Evolutionary conservation across 768 basidiomycete genomes (phyloP), one percentile per base, ranked within the genome.

Genomic region (Leccinum barrowsii): DNA sequence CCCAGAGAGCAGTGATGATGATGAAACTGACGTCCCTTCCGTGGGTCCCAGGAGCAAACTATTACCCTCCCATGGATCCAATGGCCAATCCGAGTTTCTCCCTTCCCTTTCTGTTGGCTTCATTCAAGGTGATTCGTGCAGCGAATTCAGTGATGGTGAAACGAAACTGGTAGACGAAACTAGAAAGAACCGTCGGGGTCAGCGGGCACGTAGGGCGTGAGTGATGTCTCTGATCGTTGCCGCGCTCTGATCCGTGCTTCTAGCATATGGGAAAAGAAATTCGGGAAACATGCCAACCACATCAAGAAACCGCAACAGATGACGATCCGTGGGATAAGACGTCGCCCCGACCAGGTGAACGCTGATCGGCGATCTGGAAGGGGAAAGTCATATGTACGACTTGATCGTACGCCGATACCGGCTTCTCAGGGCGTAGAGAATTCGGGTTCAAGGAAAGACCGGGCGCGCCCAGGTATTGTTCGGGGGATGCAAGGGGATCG

Each of bases 211-310:
- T 59, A 80, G 89, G 76, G 91, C 90, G 97, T 97, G 72, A 82
- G 95, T 87, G 7, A 13, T 3, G 49, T 52, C 3, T 37, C 8
- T 26, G 7, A 26, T n/a, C 17, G 51, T 55, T 61, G 10, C 22
- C 17, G 24, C 37, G 30, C 51, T 47, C 42, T 55, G 52, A 58
- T 59, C 65, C 30, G 7, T 32, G 22, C 2, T 10, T 44, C 28
- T 66, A 98, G 95, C 2, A 97, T 98, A 63, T 98, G 96, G 95
- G 96, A 98, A 75, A 95, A 94, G 76, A 98, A 94, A 73, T 98
- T 85, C 65, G 96, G 96, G 50, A 82, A 79, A 59, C 84, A 86
- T 60, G 95, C 96, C 22, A 97, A 96, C 70, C 96, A 98, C 72
- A 82, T 95, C 74, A 89, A 89, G 74, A 88, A 85, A 63, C 72